These are phyloP conservation scores for Willaertia magna DNA, from an alignment of 208 protist species.

Conservation along the genomic window DNA sequence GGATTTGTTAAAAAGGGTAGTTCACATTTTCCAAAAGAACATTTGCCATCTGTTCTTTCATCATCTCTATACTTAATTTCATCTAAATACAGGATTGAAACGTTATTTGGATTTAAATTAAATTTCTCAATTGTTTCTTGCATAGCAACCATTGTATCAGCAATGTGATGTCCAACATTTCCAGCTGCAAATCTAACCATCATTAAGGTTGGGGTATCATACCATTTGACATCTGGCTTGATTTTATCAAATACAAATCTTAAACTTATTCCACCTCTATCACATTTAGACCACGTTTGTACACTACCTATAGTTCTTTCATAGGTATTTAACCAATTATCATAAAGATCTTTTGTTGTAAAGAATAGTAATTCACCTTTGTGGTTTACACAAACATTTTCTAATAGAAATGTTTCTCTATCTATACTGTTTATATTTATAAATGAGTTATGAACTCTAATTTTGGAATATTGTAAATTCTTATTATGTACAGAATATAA, in stretches of 20 bases:
- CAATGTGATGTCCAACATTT: not conserved
- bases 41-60: not conserved
- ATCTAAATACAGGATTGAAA: not conserved
- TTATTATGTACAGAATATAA: no score
- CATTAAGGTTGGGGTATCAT: not conserved
- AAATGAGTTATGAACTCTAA: no score
- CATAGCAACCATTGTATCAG: not conserved
- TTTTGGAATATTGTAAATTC: no score
- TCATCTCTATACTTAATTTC: not conserved
- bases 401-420: not conserved
- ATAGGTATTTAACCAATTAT: no score
- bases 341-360: not conserved
- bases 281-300: not conserved
- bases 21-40: not conserved
- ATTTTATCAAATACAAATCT: no score
- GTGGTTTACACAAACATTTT: not conserved
- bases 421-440: no score
- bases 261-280: not conserved
- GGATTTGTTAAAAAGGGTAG: not conserved
- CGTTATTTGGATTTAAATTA: not conserved
- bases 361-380: not conserved
- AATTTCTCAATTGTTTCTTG: not conserved
- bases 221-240: no score
- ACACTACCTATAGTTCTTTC: not conserved
- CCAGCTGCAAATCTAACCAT: not conserved